These are phyloP conservation scores for Capronia americana DNA, from an alignment of 2,329 filamentous ascomycete species.

Conservation along the genomic window DNA sequence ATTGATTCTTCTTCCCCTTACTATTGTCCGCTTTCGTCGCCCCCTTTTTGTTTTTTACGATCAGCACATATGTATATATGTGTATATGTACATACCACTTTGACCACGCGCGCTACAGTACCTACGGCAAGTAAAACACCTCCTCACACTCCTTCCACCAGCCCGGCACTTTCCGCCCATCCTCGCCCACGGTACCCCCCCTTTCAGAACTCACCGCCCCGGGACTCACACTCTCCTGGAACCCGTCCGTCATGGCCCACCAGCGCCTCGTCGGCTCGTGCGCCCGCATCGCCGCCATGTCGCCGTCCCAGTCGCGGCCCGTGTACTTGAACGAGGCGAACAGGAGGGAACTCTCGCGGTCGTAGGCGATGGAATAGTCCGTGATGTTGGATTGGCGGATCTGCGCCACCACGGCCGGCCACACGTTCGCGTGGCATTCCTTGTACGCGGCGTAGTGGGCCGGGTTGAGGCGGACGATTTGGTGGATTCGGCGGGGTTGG, in stretches of 20 bases:
- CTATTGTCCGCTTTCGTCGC: too few relatives aligned
- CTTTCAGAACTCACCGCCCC: constrained; percentile 19
- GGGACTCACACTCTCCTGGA: constrained; percentile 60
- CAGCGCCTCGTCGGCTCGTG: constrained; percentile 77
- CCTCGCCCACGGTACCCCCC: neutral
- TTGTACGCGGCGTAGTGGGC: constrained; percentile 1
- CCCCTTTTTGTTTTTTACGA: too few relatives aligned
- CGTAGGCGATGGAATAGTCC: constrained; percentile 65
- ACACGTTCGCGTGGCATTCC: neutral
- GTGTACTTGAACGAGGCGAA: constrained; percentile 81
- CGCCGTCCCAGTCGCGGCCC: constrained; percentile 72
- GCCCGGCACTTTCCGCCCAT: neutral
- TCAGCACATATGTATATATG: too few relatives aligned
- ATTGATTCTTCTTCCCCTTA: too few relatives aligned
- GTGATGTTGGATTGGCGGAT: neutral
- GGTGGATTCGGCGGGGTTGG: neutral
- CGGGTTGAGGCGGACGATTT: neutral
- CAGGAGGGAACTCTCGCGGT: constrained; percentile 66
- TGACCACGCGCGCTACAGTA: too few relatives aligned
- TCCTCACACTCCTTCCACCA: constrained; percentile 6
- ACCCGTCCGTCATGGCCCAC: constrained; percentile 81
- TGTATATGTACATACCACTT: too few relatives aligned
- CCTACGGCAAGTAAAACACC: neutral
- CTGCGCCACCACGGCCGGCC: neutral
- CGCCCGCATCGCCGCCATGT: constrained; percentile 77